Evolutionary conservation across 2,329 filamentous ascomycete genomes (phyloP).

Genomic region (Sodiomyces alkalinus): DNA sequence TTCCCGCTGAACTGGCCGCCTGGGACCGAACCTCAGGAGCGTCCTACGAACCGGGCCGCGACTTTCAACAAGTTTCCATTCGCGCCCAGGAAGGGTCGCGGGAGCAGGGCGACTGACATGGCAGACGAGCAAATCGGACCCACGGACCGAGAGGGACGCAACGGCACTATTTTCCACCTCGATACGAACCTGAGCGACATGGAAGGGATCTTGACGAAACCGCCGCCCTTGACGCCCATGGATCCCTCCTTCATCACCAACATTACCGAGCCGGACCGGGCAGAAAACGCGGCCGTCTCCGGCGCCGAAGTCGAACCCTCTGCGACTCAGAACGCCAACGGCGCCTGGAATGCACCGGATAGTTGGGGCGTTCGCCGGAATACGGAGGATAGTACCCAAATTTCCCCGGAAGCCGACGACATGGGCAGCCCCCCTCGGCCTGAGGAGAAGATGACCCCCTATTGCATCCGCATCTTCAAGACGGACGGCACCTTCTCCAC

Average conservation of each 20-base stretch:
- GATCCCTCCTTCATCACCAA: conserved; percentile 34
- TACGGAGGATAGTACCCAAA: conserved; percentile 47
- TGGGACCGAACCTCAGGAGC: conserved; percentile 14
- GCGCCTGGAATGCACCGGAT: conserved; percentile 84
- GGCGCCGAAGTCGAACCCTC: conserved; percentile 8
- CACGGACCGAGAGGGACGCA: conserved; percentile 36
- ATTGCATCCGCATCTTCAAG: conserved; percentile 91
- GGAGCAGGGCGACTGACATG: conserved; percentile 31
- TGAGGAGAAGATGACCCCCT: conserved; percentile 61
- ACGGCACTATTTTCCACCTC: conserved; percentile 54
- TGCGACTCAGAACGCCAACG: conserved; percentile 16
- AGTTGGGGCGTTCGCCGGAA: conserved; percentile 83
- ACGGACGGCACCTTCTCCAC: conserved; percentile 91
- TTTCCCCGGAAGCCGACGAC: conserved; percentile 50
- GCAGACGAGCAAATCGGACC: conserved; percentile 44
- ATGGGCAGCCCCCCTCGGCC: conserved; percentile 48
- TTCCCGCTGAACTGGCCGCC: conserved; percentile 16
- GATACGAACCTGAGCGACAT: conserved; percentile 84
- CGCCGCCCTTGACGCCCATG: conserved; percentile 56
- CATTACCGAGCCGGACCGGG: conserved; percentile 27
- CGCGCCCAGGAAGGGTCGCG: conserved; percentile 38
- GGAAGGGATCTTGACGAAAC: conserved; percentile 73
- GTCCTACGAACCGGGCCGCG: conserved; percentile 15
- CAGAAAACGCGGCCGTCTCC: conserved; percentile 9
- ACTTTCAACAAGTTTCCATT: conserved; percentile 51